Conservation (phyloP, 352 stramenopile genomes). For the Albugo candida region DNA sequence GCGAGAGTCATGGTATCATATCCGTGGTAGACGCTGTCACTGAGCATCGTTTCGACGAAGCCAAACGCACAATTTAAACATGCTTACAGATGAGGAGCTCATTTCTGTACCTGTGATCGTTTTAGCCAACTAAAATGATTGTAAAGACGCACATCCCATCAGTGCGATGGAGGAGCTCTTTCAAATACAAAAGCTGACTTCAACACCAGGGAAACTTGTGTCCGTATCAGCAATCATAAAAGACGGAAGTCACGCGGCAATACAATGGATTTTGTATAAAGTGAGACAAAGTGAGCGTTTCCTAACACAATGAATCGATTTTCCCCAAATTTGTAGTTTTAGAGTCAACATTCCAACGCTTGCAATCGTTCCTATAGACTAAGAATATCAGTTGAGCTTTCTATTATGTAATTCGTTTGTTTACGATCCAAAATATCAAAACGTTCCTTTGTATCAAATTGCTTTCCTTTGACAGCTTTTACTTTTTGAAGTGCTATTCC, state of each 20-base stretch:
- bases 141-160: slow-evolving; percentile 17
- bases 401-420: too few species aligned
- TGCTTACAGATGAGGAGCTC: slow-evolving; percentile 60
- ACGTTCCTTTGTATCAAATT: too few species aligned
- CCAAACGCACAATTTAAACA: slow-evolving; percentile 66
- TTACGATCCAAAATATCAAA: too few species aligned
- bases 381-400: too few species aligned
- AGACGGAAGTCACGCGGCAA: slow-evolving; percentile 41
- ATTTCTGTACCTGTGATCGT: slow-evolving; percentile 71
- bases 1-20: slow-evolving; percentile 79
- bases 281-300: slow-evolving; percentile 55
- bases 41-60: slow-evolving; percentile 71
- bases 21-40: slow-evolving; percentile 84
- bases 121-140: slow-evolving; percentile 83
- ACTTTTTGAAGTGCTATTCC: too few species aligned
- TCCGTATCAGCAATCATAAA: slow-evolving; percentile 50
- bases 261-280: slow-evolving; percentile 51
- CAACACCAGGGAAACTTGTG: slow-evolving; percentile 14
- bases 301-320: background rate
- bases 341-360: too few species aligned
- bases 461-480: too few species aligned
- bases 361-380: too few species aligned
- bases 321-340: too few species aligned
- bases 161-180: slow-evolving; percentile 24
- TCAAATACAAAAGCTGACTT: slow-evolving; percentile 14